phyloP scores from a whole-genome alignment of 306 rosid species.

The Prosopis cineraria region DNA sequence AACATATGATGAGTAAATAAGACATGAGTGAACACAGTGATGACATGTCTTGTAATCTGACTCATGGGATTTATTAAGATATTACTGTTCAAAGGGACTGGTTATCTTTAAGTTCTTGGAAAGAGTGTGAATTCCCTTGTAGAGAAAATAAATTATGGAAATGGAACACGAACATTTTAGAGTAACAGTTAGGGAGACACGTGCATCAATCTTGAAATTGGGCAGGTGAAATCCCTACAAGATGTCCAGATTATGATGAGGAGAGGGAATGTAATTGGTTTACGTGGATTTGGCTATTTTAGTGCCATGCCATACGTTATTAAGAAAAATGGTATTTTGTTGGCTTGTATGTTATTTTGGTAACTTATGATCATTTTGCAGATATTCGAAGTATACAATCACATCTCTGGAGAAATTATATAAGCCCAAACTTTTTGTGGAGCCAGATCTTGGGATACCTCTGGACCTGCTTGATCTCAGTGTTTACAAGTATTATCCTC shows the following conservation, averaged over 20 bases:
- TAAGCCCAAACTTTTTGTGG: constrained; percentile 93
- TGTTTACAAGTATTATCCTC: constrained; percentile 81
- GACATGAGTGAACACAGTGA: not conserved
- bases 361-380: constrained; percentile 51
- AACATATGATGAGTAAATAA: constrained; percentile 4
- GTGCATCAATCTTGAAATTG: not conserved
- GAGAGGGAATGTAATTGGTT: not conserved
- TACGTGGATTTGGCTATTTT: not conserved
- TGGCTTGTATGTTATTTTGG: constrained; percentile 5
- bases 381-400: constrained; percentile 85
- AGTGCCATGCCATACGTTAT: not conserved
- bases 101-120: not conserved
- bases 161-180: not conserved
- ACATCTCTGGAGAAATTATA: constrained; percentile 92
- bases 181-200: not conserved
- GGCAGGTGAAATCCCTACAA: not conserved
- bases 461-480: constrained; percentile 98
- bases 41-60: not conserved
- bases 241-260: not conserved
- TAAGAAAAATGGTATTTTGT: not conserved
- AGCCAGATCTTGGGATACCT: constrained; percentile 99
- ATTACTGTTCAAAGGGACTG: not conserved
- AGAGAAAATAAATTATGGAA: not conserved
- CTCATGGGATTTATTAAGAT: not conserved
- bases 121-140: not conserved